phyloP scores from a whole-genome alignment of 2,329 filamentous ascomycete genomes.

The Arthroderma uncinatum region DNA sequence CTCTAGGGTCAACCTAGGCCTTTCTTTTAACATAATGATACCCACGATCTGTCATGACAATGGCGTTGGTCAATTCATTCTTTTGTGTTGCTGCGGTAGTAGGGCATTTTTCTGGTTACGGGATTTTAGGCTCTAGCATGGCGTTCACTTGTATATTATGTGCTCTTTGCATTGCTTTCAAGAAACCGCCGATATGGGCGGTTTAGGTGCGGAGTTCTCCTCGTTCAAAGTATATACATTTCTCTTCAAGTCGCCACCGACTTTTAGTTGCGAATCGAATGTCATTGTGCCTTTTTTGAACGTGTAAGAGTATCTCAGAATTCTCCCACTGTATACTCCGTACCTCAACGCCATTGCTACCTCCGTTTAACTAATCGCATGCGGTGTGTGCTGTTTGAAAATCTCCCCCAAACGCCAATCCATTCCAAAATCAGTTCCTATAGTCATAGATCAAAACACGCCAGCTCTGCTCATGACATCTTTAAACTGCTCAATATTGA shows the following conservation, averaged over 20 bases:
- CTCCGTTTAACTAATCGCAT: neutral
- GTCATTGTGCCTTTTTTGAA: too few relatives aligned
- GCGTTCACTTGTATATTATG: neutral
- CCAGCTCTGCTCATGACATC: conserved; percentile 75
- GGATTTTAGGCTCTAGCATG: neutral
- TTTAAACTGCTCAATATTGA: conserved; percentile 70
- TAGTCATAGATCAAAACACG: conserved; percentile 51
- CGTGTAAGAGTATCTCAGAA: too few relatives aligned
- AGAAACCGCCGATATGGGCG: neutral
- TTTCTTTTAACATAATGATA: neutral
- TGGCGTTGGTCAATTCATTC: neutral
- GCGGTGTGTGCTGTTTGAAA: neutral
- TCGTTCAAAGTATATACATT: neutral
- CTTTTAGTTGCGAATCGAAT: neutral
- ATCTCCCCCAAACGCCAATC: neutral
- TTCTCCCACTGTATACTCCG: too few relatives aligned
- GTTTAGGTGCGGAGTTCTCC: neutral
- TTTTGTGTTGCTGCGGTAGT: neutral
- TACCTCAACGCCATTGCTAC: neutral
- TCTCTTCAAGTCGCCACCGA: too few relatives aligned
- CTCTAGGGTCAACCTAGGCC: neutral
- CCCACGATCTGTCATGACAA: neutral
- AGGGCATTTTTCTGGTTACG: neutral
- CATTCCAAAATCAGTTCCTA: neutral
- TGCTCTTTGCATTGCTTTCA: neutral